Evolutionary conservation across 352 stramenopile species (phyloP), one percentile per base, ranked within the genome.

Genomic region (Pseudoperonospora humuli): DNA sequence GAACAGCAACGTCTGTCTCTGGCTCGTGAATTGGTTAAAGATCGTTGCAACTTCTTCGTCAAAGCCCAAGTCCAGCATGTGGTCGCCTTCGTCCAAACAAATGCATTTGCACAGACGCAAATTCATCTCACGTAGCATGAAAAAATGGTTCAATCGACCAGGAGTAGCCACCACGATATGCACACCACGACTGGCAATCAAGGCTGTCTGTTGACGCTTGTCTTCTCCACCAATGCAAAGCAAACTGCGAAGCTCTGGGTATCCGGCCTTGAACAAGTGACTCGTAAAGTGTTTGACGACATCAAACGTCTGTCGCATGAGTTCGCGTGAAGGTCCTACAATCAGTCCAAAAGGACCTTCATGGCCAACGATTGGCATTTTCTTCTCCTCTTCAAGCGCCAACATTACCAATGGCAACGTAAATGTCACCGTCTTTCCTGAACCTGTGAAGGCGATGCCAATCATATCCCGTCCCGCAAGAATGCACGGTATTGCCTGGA

Each of bases 401-500:
- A 96, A 73, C 86, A 98, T 97, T 28, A 99, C 85, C 10, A 99
- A 63, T 25, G 96, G 96, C 28, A 99, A 61, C 11, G 78, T 95
- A 71, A 99, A 99, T 8, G 93, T 97, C 23, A 99, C 75, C 0
- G 96, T 99, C 67, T 99, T 99, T n/a, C 96, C 96, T 1, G 76
- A 96, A 3, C 96, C 96, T 3, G 96, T 99, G 64, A 99, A 99
- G 7, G 96, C 96, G 57, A 99, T 99, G 38, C 96, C 96, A 33
- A 99, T 97, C 71, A 99, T 96, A 65, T 99, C 96, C 27, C 96
- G 81, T 13, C 94, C 93, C 1, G 93, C 84, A 21, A 99, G 76
- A 37, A 97, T 97, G 24, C 97, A 97, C 15, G 96, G 93, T 14
- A 99, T 82, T 31, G 95, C 96, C 56, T 99, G 96, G 54, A 98